These are phyloP conservation scores for Eucalyptus marginata DNA, from an alignment of 345 rosid species.

Conservation along the genomic window DNA sequence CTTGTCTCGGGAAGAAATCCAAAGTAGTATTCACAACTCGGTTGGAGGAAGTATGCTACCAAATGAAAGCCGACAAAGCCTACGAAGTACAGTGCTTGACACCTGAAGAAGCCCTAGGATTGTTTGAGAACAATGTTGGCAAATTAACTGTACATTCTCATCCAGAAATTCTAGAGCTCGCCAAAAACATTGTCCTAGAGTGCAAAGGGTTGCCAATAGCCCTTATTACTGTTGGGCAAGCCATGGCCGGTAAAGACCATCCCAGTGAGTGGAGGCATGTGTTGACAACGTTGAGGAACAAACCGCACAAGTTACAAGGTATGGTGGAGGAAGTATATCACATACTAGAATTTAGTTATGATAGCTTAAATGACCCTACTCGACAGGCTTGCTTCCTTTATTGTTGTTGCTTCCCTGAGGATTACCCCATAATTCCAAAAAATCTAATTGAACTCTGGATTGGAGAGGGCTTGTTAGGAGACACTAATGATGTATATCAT, in stretches of 20 bases:
- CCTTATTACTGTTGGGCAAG: not conserved
- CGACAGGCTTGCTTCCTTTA: not conserved
- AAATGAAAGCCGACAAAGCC: accelerated
- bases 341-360: not conserved
- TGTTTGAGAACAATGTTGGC: accelerated
- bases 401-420: not conserved
- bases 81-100: too few relatives aligned
- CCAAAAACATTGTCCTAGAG: not conserved
- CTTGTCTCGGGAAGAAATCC: accelerated
- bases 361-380: not conserved
- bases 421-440: not conserved
- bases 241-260: not conserved
- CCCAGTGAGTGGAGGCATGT: not conserved
- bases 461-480: constrained; percentile 3
- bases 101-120: accelerated
- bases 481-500: not conserved
- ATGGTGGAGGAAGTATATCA: not conserved
- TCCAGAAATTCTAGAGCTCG: too few relatives aligned
- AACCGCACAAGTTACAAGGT: not conserved
- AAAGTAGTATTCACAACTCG: too few relatives aligned
- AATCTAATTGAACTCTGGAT: constrained; percentile 6
- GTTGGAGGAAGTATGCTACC: accelerated
- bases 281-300: accelerated
- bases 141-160: accelerated
- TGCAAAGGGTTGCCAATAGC: constrained; percentile 9